Evolutionary conservation across 495 filamentous ascomycete species (phyloP).

Genomic region (Xylaria acuta): DNA sequence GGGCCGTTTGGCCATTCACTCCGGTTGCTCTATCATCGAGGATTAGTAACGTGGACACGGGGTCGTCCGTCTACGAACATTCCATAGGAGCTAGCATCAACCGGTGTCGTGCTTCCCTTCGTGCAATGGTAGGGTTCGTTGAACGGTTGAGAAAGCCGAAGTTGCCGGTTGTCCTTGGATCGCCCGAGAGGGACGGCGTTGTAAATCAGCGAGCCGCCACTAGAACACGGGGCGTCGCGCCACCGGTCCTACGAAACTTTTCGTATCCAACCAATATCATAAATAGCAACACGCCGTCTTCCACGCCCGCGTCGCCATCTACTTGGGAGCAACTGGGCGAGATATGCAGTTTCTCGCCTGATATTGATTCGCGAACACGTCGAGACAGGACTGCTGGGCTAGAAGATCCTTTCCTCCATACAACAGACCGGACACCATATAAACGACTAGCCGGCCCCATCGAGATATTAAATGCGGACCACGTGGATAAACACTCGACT

Average conservation of each 20-base stretch:
- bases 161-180: slow-evolving; percentile 29
- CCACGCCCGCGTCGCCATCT: slow-evolving; percentile 27
- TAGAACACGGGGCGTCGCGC: slow-evolving; percentile 20
- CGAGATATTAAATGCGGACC: slow-evolving; percentile 18
- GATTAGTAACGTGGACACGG: not conserved
- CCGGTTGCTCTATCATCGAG: not conserved
- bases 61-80: not conserved
- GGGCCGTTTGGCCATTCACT: not conserved
- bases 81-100: not conserved
- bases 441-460: slow-evolving; percentile 24
- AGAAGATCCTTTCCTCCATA: slow-evolving; percentile 40
- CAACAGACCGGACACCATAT: slow-evolving; percentile 31
- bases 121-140: slow-evolving; percentile 40
- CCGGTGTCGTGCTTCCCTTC: not conserved
- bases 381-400: slow-evolving; percentile 27
- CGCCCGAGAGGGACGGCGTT: slow-evolving; percentile 25
- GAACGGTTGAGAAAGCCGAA: slow-evolving; percentile 40
- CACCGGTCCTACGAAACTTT: slow-evolving; percentile 41
- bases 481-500: slow-evolving; percentile 12
- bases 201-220: slow-evolving; percentile 10
- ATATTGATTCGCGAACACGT: slow-evolving; percentile 23
- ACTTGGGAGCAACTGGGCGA: slow-evolving; percentile 40
- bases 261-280: slow-evolving; percentile 39
- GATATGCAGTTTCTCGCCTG: slow-evolving; percentile 38
- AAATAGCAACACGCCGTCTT: slow-evolving; percentile 11